Conservation (phyloP, 2,329 filamentous ascomycete genomes). For the Stachybotrys elegans region DNA sequence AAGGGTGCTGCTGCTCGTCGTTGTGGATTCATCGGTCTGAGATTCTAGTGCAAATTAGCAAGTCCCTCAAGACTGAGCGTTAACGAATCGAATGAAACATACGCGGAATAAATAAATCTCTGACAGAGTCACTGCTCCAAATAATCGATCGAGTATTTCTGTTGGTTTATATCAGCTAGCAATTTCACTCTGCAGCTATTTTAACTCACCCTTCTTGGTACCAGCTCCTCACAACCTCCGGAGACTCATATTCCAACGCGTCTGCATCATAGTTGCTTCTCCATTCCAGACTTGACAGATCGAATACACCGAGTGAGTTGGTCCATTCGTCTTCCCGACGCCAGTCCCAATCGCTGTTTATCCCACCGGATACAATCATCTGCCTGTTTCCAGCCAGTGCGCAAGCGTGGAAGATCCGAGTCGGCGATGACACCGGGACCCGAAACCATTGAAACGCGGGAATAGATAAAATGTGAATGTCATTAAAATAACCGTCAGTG, state of each 20-base stretch:
- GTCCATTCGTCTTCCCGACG: background rate
- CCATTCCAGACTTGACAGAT: background rate
- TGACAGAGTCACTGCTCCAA: background rate
- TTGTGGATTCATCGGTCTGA: too few relatives aligned
- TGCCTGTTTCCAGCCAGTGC: background rate
- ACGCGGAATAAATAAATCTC: background rate
- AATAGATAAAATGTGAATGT: background rate
- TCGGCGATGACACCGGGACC: background rate
- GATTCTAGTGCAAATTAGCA: too few relatives aligned
- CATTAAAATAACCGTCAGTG: background rate
- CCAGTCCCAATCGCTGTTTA: background rate
- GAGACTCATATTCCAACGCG: background rate
- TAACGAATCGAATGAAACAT: too few relatives aligned
- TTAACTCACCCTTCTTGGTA: background rate
- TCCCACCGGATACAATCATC: background rate
- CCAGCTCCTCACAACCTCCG: background rate
- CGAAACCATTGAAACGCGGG: background rate
- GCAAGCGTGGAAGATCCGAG: background rate
- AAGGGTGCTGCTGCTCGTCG: too few relatives aligned
- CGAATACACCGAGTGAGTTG: background rate
- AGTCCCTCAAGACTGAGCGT: too few relatives aligned
- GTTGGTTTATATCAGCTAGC: background rate
- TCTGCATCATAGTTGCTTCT: background rate
- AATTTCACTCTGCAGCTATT: background rate
- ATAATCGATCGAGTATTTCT: background rate